A percentile compares a stretch with the other conserved stretches of the same genome.
Evolutionary conservation across 2,329 filamentous ascomycete genomes (phyloP).

Genomic region (Aspergillus intermedius): DNA sequence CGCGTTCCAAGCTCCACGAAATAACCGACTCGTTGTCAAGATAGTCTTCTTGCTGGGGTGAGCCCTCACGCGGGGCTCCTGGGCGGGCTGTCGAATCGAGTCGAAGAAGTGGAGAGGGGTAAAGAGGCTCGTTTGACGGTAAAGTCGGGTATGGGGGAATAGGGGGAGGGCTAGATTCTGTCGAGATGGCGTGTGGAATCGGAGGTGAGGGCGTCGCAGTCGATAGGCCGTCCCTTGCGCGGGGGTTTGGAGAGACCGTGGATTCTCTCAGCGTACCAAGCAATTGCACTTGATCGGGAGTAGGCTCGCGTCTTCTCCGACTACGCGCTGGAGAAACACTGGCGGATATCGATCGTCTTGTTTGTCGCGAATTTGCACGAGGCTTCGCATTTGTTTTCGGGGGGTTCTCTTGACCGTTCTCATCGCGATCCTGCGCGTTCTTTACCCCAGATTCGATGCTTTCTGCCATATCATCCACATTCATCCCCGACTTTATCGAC

Average conservation of each 20-base stretch:
- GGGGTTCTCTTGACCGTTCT: conserved; percentile 16
- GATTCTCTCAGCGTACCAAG: conserved; percentile 22
- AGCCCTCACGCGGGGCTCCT: conserved; percentile 10
- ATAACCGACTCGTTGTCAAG: conserved; percentile 29
- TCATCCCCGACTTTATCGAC: conserved; percentile 22
- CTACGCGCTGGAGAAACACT: conserved; percentile 13
- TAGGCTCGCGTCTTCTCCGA: conserved; percentile 24
- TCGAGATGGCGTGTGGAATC: conserved; percentile 26
- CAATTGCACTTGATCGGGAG: conserved; percentile 29
- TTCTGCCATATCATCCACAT: conserved; percentile 26
- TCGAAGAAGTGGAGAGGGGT: conserved; percentile 23
- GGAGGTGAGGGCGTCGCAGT: conserved; percentile 31
- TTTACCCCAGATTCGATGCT: conserved; percentile 27
- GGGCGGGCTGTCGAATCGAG: conserved; percentile 8
- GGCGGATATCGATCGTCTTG: conserved; percentile 7
- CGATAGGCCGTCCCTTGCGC: conserved; percentile 10
- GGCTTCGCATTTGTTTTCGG: conserved; percentile 5
- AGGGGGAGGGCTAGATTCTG: conserved; percentile 23
- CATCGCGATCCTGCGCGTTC: conserved; percentile 14
- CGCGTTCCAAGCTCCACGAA: conserved; percentile 31
- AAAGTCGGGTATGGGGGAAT: conserved; percentile 16
- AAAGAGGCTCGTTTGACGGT: conserved; percentile 17
- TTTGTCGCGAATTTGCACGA: conserved; percentile 10
- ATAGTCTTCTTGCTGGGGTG: conserved; percentile 15
- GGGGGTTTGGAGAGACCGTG: conserved; percentile 14